Percentiles rank a stretch among this genome's conserved stretches.
Evolutionary conservation across 2,329 filamentous ascomycete genomes (phyloP).

Genomic region (Seiridium cupressi): DNA sequence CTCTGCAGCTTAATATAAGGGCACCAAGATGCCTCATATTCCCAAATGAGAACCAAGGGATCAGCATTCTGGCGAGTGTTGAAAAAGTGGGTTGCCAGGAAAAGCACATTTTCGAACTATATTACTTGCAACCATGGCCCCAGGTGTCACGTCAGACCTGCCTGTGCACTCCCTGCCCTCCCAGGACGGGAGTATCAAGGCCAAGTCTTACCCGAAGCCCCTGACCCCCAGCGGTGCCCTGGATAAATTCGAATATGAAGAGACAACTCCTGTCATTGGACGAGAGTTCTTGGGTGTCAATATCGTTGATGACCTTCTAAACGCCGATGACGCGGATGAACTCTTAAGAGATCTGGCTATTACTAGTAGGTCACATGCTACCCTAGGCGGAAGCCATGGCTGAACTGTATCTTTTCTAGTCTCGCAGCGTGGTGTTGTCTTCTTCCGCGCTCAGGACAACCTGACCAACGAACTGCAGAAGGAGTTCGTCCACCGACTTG

Average conservation of each 20-base stretch:
- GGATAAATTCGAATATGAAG: slow-evolving; percentile 42
- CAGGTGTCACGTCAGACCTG: slow-evolving; percentile 1
- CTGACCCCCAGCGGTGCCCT: slow-evolving; percentile 35
- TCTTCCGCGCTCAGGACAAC: slow-evolving; percentile 60
- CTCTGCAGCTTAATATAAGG: not conserved
- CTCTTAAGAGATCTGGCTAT: slow-evolving; percentile 60
- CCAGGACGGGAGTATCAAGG: not conserved
- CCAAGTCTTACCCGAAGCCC: slow-evolving; percentile 15
- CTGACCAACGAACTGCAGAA: slow-evolving; percentile 60
- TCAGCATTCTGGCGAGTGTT: not conserved
- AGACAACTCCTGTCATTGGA: slow-evolving; percentile 54
- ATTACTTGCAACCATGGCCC: slow-evolving; percentile 11
- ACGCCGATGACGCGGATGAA: slow-evolving; percentile 48
- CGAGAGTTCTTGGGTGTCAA: slow-evolving; percentile 51
- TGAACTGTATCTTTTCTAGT: slow-evolving; percentile 35
- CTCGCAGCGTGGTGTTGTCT: slow-evolving; percentile 62
- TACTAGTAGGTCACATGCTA: slow-evolving; percentile 40
- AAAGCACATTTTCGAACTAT: not conserved
- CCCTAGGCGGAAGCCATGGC: not conserved
- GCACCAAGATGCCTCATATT: not conserved
- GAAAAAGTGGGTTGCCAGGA: not conserved
- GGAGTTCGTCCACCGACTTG: slow-evolving; percentile 55
- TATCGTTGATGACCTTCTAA: slow-evolving; percentile 52
- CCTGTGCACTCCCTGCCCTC: slow-evolving; percentile 1
- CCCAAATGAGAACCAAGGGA: not conserved